Evolutionary conservation across 305 asterid genomes (phyloP).

Genomic region (Fraxinus ornus): DNA sequence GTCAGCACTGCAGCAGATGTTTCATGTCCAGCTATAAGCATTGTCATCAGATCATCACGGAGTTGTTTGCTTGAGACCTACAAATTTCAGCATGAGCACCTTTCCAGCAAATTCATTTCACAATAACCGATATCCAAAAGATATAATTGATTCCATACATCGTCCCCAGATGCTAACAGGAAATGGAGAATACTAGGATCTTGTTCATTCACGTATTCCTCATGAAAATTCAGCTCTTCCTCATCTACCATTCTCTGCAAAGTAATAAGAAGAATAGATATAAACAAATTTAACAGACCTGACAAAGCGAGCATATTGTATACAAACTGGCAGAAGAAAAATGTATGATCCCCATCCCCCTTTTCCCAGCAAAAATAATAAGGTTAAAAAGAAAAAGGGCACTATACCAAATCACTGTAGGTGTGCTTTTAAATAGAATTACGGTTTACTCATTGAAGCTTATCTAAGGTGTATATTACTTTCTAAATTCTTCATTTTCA

Average conservation of each 20-base stretch:
- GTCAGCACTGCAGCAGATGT: conserved; percentile 98
- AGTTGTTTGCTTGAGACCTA: conserved; percentile 99
- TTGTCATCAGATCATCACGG: conserved; percentile 96
- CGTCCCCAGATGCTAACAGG: conserved; percentile 93
- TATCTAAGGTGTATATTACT: neutral
- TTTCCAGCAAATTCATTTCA: conserved; percentile 22
- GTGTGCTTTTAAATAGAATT: neutral
- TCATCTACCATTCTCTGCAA: conserved; percentile 92
- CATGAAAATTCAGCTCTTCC: conserved; percentile 95
- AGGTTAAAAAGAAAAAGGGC: neutral
- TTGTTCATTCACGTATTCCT: conserved; percentile 95
- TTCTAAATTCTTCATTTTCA: neutral
- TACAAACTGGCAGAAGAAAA: neutral
- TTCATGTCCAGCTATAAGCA: conserved; percentile 99
- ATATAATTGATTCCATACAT: conserved; percentile 47
- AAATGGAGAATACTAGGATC: conserved; percentile 99
- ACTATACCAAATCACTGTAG: neutral
- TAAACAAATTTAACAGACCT: neutral
- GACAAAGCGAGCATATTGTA: neutral
- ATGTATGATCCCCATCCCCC: neutral
- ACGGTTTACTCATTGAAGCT: neutral
- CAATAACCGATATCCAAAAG: conserved; percentile 22
- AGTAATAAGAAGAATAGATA: conserved; percentile 18
- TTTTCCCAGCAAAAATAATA: neutral
- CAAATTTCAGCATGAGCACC: conserved; percentile 35